Conservation (phyloP, 352 stramenopile species). For the Pythium phragmitis region DNA sequence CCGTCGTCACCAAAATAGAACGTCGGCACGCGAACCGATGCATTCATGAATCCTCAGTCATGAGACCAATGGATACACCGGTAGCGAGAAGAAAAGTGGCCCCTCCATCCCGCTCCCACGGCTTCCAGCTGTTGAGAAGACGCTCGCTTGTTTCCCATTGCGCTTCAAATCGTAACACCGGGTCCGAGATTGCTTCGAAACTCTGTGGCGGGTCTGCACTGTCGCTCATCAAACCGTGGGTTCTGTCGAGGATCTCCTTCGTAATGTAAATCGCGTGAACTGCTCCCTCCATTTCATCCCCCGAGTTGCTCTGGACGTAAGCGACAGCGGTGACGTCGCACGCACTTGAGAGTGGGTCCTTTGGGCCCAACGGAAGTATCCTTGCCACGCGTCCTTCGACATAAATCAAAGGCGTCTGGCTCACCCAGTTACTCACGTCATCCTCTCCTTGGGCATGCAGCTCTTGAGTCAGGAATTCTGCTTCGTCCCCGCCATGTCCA, state of each 20-base stretch:
- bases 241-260: not conserved
- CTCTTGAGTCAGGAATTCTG: slow-evolving; percentile 54
- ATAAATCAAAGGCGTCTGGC: slow-evolving; percentile 20
- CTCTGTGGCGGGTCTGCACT: not conserved
- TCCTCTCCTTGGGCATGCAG: slow-evolving; percentile 35
- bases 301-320: slow-evolving; percentile 29
- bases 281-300: slow-evolving; percentile 9
- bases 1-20: slow-evolving; percentile 8
- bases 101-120: slow-evolving; percentile 48
- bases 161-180: slow-evolving; percentile 34
- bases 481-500: slow-evolving; percentile 29
- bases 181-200: not conserved
- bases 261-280: slow-evolving; percentile 39
- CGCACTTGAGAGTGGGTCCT: slow-evolving; percentile 18
- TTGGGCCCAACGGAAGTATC: slow-evolving; percentile 26
- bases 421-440: slow-evolving; percentile 17
- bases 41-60: slow-evolving; percentile 1
- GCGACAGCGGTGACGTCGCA: slow-evolving; percentile 35
- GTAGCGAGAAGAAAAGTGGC: slow-evolving; percentile 42
- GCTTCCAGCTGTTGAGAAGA: slow-evolving; percentile 57
- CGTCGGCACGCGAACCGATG: slow-evolving; percentile 11
- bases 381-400: slow-evolving; percentile 41
- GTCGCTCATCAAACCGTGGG: not conserved
- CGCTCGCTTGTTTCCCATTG: slow-evolving; percentile 46
- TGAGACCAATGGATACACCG: slow-evolving; percentile 3